Evolutionary conservation across 495 filamentous ascomycete species (phyloP).

Genomic region (Penicillium daleae): DNA sequence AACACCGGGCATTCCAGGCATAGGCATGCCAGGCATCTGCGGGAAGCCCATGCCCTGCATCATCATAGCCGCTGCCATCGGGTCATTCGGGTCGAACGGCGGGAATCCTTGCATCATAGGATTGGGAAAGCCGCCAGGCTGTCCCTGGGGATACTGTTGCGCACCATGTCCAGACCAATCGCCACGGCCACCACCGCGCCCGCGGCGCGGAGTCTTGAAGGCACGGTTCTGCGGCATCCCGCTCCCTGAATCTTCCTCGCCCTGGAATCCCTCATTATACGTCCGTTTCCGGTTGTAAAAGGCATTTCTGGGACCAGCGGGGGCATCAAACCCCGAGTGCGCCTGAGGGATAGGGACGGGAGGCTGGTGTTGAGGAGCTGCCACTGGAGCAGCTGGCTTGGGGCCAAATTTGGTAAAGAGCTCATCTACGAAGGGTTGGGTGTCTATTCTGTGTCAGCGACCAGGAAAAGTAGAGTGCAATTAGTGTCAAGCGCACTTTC

Average conservation of each 20-base stretch:
- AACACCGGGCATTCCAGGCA: slow-evolving; percentile 35
- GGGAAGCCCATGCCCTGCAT: slow-evolving; percentile 69
- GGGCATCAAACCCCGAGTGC: slow-evolving; percentile 39
- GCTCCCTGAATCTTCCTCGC: slow-evolving; percentile 49
- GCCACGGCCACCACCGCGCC: slow-evolving; percentile 60
- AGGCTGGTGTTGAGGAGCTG: slow-evolving; percentile 57
- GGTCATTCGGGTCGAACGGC: slow-evolving; percentile 63
- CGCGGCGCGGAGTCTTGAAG: slow-evolving; percentile 76
- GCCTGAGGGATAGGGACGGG: slow-evolving; percentile 24
- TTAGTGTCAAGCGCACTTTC: slow-evolving; percentile 61
- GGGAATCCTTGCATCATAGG: slow-evolving; percentile 55
- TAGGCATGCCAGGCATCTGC: slow-evolving; percentile 56
- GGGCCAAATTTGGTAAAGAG: slow-evolving; percentile 71
- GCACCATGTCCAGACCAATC: slow-evolving; percentile 42
- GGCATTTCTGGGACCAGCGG: slow-evolving; percentile 38
- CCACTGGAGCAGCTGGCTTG: slow-evolving; percentile 46
- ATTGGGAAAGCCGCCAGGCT: slow-evolving; percentile 42
- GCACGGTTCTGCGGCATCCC: slow-evolving; percentile 53
- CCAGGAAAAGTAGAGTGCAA: background rate
- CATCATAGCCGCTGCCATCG: slow-evolving; percentile 70
- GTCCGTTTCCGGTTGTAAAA: slow-evolving; percentile 57
- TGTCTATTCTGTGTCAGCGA: slow-evolving; percentile 55
- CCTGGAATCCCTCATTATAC: slow-evolving; percentile 61
- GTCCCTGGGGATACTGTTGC: slow-evolving; percentile 34
- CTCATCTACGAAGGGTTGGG: slow-evolving; percentile 78